Conservation (phyloP, 768 basidiomycete species). For the Suillus hirtellus region DNA sequence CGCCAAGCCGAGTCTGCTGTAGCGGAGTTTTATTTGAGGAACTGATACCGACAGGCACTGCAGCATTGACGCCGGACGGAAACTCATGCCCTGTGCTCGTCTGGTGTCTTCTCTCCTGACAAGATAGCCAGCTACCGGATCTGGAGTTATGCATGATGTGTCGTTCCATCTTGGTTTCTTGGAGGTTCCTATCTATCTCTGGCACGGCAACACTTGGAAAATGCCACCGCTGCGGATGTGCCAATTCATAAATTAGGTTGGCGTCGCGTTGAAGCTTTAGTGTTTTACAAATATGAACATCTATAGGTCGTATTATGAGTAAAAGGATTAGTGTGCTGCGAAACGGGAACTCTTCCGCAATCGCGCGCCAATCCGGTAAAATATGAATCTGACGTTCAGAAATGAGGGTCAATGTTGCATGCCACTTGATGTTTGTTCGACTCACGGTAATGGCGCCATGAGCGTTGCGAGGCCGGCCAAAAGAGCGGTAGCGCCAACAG, state of each 20-base stretch:
- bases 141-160: too few relatives aligned
- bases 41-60: too few relatives aligned
- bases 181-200: too few relatives aligned
- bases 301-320: background rate
- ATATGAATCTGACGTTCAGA: constrained; percentile 41
- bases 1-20: too few relatives aligned
- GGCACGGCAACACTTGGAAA: too few relatives aligned
- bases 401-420: background rate
- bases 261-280: background rate
- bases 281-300: background rate
- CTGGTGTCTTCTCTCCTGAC: too few relatives aligned
- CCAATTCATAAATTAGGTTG: background rate
- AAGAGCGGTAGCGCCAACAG: constrained; percentile 72
- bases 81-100: too few relatives aligned
- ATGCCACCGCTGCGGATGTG: background rate
- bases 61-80: too few relatives aligned
- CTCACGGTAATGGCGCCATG: constrained; percentile 64
- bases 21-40: too few relatives aligned
- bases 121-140: too few relatives aligned
- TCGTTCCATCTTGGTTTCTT: too few relatives aligned
- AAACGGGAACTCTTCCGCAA: constrained; percentile 47
- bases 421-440: constrained; percentile 2
- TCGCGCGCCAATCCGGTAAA: constrained; percentile 46
- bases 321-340: constrained; percentile 26
- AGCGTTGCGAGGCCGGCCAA: constrained; percentile 64